These are phyloP conservation scores for Flaveria floridana DNA, from an alignment of 140 eudicot species.

Conservation along the genomic window DNA sequence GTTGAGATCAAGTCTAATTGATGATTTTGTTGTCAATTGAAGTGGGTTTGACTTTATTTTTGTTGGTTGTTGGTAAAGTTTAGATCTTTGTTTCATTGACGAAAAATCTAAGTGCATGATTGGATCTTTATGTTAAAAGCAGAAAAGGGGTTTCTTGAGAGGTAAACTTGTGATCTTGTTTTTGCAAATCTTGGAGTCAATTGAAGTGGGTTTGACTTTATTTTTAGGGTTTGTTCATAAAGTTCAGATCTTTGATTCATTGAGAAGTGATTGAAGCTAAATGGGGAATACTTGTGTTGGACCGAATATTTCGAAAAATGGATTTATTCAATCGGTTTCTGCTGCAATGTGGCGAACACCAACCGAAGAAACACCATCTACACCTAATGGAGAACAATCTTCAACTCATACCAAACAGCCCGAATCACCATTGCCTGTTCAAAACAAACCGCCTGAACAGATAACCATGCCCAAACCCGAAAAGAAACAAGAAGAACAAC, in stretches of 20 bases:
- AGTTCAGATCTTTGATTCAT: conserved; percentile 36
- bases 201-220: conserved; percentile 39
- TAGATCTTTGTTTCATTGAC: conserved; percentile 41
- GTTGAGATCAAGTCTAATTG: conserved; percentile 27
- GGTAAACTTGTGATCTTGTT: conserved; percentile 19
- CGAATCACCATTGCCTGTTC: conserved; percentile 58
- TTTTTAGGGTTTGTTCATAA: conserved; percentile 24
- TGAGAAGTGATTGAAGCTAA: conserved; percentile 26
- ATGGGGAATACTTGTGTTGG: conserved; percentile 99
- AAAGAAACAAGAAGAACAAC: conserved; percentile 40
- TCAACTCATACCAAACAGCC: conserved; percentile 43
- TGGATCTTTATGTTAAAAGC: conserved; percentile 34
- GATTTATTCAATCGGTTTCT: conserved; percentile 77
- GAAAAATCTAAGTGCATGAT: not conserved
- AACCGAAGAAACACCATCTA: conserved; percentile 40
- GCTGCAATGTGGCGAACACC: conserved; percentile 90
- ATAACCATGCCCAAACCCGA: conserved; percentile 63
- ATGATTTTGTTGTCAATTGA: conserved; percentile 20
- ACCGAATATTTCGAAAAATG: conserved; percentile 67
- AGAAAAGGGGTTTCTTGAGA: conserved; percentile 27
- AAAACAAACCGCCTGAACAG: conserved; percentile 72
- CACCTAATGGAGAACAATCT: conserved; percentile 52
- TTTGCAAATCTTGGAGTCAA: conserved; percentile 34
- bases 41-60: conserved; percentile 36
- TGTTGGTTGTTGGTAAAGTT: conserved; percentile 30